These are phyloP conservation scores for Gillenia trifoliata DNA, from an alignment of 306 rosid genomes.

Conservation along the genomic window DNA sequence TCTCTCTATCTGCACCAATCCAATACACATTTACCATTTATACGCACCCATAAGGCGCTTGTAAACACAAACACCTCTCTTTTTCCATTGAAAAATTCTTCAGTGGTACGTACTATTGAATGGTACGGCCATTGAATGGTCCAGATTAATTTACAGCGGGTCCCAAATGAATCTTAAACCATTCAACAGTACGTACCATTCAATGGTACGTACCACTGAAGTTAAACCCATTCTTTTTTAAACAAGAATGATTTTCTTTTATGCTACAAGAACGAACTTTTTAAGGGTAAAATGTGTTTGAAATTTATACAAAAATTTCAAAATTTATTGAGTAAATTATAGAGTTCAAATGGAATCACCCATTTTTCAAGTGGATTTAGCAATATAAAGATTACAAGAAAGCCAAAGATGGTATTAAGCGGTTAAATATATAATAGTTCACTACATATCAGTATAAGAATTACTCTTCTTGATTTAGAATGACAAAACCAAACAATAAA, in stretches of 20 bases:
- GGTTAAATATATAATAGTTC: not conserved
- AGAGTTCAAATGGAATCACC: no score
- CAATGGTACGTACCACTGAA: no score
- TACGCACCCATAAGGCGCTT: not conserved
- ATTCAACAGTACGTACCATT: no score
- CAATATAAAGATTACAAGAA: not conserved
- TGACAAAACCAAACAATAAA: not conserved
- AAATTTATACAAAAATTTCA: not conserved
- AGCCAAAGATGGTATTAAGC: not conserved
- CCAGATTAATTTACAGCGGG: no score
- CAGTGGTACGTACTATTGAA: no score
- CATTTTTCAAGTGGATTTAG: not conserved
- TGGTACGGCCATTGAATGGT: no score
- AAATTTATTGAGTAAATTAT: not conserved
- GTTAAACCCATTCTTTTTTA: no score
- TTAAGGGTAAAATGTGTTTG: not conserved
- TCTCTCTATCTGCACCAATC: not conserved
- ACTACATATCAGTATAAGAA: not conserved
- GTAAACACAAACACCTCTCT: not conserved
- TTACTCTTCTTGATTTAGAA: not conserved
- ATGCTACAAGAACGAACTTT: no score
- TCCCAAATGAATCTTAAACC: no score
- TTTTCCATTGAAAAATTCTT: no score
- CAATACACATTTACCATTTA: not conserved
- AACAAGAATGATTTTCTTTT: no score